Percentiles rank a stretch among this genome's conserved stretches.
Evolutionary conservation across 2,329 filamentous ascomycete genomes (phyloP).

Genomic region (Trichophyton schoenleinii): DNA sequence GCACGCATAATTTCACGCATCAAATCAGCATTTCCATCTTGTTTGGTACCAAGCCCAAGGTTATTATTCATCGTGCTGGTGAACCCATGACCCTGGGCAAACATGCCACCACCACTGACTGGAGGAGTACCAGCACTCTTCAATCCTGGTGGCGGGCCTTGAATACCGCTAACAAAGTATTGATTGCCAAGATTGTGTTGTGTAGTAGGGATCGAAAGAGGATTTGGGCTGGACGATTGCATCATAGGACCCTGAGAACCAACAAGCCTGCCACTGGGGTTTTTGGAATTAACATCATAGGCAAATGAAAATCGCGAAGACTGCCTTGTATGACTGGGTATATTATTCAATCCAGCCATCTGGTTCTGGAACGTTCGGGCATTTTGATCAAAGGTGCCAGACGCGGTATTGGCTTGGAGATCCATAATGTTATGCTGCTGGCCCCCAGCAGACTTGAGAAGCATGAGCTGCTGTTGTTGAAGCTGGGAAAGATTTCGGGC

Average conservation of each 20-base stretch:
- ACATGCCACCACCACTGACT: conserved; percentile 66
- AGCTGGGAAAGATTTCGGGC: conserved; percentile 67
- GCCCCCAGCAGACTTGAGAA: conserved; percentile 47
- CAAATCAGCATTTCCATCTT: conserved; percentile 62
- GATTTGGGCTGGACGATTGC: conserved; percentile 28
- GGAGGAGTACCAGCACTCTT: conserved; percentile 93
- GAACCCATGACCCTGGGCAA: conserved; percentile 78
- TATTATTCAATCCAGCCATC: conserved; percentile 41
- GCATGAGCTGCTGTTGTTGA: conserved; percentile 60
- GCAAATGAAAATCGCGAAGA: conserved; percentile 79
- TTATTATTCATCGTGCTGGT: conserved; percentile 51
- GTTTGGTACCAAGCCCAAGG: conserved; percentile 54
- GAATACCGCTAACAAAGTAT: conserved; percentile 74
- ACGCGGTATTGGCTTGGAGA: conserved; percentile 19
- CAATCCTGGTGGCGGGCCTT: conserved; percentile 84
- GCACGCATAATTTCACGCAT: conserved; percentile 71
- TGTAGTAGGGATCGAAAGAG: conserved; percentile 26
- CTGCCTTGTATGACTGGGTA: conserved; percentile 62
- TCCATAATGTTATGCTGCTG: conserved; percentile 47
- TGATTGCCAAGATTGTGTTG: conserved; percentile 43
- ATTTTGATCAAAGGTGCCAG: conserved; percentile 29
- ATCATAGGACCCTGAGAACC: conserved; percentile 37
- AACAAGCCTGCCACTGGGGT: conserved; percentile 46
- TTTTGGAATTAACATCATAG: conserved; percentile 46
- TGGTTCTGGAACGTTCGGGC: conserved; percentile 36